phyloP scores from a whole-genome alignment of 257 asterid genomes.

The Solanum chiquidenum region DNA sequence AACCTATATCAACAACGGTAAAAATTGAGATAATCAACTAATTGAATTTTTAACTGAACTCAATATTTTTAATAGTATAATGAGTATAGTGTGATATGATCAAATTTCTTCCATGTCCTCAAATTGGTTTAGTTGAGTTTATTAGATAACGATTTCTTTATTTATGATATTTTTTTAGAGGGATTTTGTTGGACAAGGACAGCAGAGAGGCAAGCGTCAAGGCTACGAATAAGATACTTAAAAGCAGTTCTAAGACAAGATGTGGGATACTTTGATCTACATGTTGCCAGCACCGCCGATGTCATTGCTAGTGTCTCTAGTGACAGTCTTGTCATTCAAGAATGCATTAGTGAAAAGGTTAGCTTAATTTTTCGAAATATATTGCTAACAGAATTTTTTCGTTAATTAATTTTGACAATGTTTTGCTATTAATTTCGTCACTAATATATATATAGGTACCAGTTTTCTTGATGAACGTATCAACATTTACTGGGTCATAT shows the following conservation, averaged over 20 bases:
- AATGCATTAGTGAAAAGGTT: conserved; percentile 84
- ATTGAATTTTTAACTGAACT: neutral
- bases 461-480: conserved; percentile 56
- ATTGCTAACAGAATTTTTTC: neutral
- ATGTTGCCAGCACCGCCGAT: conserved; percentile 79
- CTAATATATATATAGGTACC: conserved; percentile 40
- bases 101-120: neutral
- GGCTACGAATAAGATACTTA: conserved; percentile 51
- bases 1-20: rapidly evolving
- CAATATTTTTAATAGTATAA: neutral
- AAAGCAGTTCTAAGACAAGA: conserved; percentile 93
- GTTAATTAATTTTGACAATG: neutral
- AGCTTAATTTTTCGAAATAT: neutral
- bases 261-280: conserved; percentile 83
- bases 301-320: conserved; percentile 70
- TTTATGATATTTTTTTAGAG: conserved; percentile 26
- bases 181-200: conserved; percentile 97
- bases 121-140: neutral
- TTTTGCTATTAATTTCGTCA: neutral
- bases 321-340: conserved; percentile 80
- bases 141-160: neutral
- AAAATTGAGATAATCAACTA: neutral
- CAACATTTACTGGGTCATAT: conserved; percentile 58
- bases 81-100: neutral
- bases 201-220: conserved; percentile 85